Conservation (phyloP, 495 filamentous ascomycete species). For the Xylaria venustula region DNA sequence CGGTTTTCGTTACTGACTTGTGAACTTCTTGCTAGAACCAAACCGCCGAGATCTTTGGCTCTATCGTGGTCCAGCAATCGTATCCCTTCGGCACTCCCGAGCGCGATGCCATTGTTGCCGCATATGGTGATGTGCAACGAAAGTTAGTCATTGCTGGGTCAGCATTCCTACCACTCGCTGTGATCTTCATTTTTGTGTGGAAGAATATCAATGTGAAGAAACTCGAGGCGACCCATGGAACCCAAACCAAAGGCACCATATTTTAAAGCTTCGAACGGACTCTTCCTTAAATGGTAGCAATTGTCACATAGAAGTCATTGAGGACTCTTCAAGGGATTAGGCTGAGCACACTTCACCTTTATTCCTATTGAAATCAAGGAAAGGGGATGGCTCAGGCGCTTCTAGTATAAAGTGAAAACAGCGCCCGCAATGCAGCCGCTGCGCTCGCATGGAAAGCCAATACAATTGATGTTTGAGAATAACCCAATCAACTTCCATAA, state of each 20-base stretch:
- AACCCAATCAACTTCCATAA: too few relatives aligned
- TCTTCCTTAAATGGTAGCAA: not conserved
- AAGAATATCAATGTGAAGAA: slow-evolving; percentile 55
- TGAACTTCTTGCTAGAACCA: slow-evolving; percentile 36
- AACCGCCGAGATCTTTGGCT: slow-evolving; percentile 53
- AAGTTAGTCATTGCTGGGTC: slow-evolving; percentile 48
- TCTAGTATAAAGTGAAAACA: too few relatives aligned
- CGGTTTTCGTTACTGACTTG: slow-evolving; percentile 28
- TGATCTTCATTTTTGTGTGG: slow-evolving; percentile 46
- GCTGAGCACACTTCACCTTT: too few relatives aligned
- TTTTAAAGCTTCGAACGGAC: slow-evolving; percentile 11
- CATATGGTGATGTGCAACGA: slow-evolving; percentile 53
- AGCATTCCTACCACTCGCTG: slow-evolving; percentile 40
- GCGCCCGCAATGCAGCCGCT: too few relatives aligned
- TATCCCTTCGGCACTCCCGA: slow-evolving; percentile 58
- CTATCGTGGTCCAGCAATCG: slow-evolving; percentile 52
- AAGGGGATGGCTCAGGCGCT: too few relatives aligned
- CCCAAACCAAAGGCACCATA: slow-evolving; percentile 36
- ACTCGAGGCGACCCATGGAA: slow-evolving; percentile 25
- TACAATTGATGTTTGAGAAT: too few relatives aligned
- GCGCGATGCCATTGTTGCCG: slow-evolving; percentile 51
- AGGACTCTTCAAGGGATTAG: too few relatives aligned
- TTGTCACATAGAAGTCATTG: too few relatives aligned
- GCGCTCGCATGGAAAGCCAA: too few relatives aligned
- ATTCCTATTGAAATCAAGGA: too few relatives aligned